Percentiles rank a stretch among this genome's conserved stretches.
phyloP scores from a whole-genome alignment of 2,329 filamentous ascomycete species.

The Elsinoe batatas region DNA sequence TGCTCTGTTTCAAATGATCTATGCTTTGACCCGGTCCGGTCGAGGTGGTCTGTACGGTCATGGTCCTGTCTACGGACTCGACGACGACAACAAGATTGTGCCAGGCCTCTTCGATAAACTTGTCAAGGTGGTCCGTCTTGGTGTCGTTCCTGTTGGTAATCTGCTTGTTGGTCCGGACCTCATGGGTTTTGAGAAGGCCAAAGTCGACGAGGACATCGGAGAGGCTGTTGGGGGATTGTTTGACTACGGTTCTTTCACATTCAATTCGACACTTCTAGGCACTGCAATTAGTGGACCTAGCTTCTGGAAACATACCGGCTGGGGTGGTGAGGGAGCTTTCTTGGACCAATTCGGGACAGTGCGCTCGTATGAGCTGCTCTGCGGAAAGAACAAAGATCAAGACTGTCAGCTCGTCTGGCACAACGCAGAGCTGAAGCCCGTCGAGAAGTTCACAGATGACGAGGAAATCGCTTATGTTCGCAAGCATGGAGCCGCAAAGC shows the following conservation, averaged over 20 bases:
- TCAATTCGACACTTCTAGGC: not conserved
- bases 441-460: not conserved
- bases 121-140: not conserved
- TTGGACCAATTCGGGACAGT: not conserved
- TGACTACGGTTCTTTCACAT: not conserved
- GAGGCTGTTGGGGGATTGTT: not conserved
- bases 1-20: not conserved
- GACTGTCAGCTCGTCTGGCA: not conserved
- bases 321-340: not conserved
- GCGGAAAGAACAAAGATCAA: not conserved
- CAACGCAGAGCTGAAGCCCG: not conserved
- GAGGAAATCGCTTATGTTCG: not conserved
- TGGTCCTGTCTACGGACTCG: not conserved
- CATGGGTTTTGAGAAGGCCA: not conserved
- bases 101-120: not conserved
- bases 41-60: not conserved
- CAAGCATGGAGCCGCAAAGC: not conserved
- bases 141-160: not conserved
- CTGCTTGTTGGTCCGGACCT: not conserved
- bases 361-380: not conserved
- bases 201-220: not conserved
- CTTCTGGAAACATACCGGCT: not conserved
- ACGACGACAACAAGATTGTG: not conserved
- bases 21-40: not conserved
- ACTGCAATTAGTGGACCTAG: not conserved